Conservation (phyloP, 345 rosid genomes). For the Anastatica hierochuntica region DNA sequence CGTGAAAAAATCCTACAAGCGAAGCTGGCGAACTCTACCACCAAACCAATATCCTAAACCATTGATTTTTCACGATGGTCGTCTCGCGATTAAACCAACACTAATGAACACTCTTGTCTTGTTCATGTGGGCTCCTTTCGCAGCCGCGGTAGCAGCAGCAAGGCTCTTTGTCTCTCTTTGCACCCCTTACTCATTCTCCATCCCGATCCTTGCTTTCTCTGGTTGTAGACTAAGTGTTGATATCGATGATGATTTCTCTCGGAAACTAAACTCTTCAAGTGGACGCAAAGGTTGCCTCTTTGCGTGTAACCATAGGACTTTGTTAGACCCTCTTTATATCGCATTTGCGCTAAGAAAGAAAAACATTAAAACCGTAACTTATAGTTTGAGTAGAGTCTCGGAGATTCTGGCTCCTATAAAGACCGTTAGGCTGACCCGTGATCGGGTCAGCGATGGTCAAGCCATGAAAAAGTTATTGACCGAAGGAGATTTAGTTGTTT, state of each 20-base stretch:
- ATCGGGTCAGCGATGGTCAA: constrained; percentile 39
- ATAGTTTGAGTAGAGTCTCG: constrained; percentile 54
- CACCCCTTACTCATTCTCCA: constrained; percentile 39
- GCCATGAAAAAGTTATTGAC: constrained; percentile 36
- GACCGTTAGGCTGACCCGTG: constrained; percentile 49
- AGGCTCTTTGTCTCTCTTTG: constrained; percentile 30
- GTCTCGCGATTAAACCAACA: constrained; percentile 59
- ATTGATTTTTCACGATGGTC: constrained; percentile 73
- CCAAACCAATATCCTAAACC: constrained; percentile 43
- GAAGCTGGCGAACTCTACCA: constrained; percentile 43
- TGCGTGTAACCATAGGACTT: constrained; percentile 67
- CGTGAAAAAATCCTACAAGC: constrained; percentile 47
- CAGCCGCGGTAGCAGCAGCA: constrained; percentile 27
- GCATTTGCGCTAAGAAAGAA: constrained; percentile 31
- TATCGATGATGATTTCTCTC: not conserved
- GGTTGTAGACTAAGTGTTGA: constrained; percentile 32
- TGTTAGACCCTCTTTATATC: constrained; percentile 64
- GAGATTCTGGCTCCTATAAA: constrained; percentile 61
- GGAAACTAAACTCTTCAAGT: not conserved
- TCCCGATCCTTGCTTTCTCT: constrained; percentile 27
- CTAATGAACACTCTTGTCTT: constrained; percentile 36
- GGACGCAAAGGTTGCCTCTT: constrained; percentile 33
- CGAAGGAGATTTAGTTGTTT: constrained; percentile 57
- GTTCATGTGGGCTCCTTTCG: constrained; percentile 69
- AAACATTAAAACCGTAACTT: constrained; percentile 61